Percentiles rank a stretch among this genome's conserved stretches.
phyloP scores from a whole-genome alignment of 495 filamentous ascomycete genomes.

The Daldinia grandis region DNA sequence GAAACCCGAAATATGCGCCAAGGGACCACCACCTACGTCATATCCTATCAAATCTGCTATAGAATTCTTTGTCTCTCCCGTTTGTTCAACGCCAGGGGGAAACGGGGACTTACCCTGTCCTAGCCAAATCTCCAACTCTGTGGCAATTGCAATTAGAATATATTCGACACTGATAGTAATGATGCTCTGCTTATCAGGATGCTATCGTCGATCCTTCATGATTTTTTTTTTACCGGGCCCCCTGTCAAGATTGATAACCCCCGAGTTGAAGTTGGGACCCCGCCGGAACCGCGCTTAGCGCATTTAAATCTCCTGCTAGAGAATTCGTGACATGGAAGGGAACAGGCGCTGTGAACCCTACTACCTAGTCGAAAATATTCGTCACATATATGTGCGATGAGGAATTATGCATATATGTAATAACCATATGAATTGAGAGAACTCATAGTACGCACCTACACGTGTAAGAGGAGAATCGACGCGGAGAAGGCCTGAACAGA shows the following conservation, averaged over 20 bases:
- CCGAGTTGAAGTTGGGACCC: not conserved
- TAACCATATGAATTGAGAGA: not conserved
- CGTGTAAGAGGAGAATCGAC: not conserved
- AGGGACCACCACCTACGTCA: constrained; percentile 31
- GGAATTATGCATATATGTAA: not conserved
- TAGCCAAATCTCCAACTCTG: not conserved
- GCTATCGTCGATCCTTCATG: not conserved
- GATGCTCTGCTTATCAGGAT: not conserved
- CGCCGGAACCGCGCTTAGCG: constrained; percentile 14
- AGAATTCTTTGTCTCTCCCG: not conserved
- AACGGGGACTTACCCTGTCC: not conserved
- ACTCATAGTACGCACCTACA: not conserved
- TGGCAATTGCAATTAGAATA: not conserved
- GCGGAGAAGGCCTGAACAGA: not conserved
- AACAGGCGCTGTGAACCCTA: not conserved
- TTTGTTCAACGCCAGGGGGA: not conserved
- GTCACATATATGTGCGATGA: not conserved
- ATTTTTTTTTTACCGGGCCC: not conserved
- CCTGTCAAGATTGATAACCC: not conserved
- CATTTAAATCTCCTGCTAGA: constrained; percentile 12
- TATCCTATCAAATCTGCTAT: constrained; percentile 15
- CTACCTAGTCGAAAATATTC: not conserved
- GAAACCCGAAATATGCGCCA: constrained; percentile 16
- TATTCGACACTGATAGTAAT: not conserved
- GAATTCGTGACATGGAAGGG: not conserved